A percentile compares a stretch with the other conserved stretches of the same genome.
Evolutionary conservation across 2,329 filamentous ascomycete species (phyloP).

Genomic region (Mycogone perniciosa): DNA sequence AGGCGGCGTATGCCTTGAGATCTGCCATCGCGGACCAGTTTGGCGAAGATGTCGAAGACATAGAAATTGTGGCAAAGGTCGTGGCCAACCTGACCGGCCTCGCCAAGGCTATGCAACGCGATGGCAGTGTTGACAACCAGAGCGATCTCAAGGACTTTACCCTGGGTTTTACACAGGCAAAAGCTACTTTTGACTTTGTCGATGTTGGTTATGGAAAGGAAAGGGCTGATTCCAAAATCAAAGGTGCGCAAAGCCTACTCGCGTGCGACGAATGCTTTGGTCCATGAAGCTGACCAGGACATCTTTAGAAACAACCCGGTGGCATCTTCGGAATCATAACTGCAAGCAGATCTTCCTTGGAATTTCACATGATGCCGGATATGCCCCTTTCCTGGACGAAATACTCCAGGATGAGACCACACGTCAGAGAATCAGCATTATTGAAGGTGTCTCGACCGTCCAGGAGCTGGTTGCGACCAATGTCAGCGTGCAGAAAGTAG

Average conservation of each 20-base stretch:
- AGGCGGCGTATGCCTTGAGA: constrained; percentile 44
- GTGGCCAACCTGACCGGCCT: constrained; percentile 50
- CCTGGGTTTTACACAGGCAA: constrained; percentile 53
- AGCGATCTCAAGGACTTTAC: constrained; percentile 50
- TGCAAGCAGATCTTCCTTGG: constrained; percentile 57
- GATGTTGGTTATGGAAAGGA: constrained; percentile 56
- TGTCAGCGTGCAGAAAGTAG: constrained; percentile 41
- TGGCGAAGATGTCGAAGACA: constrained; percentile 36
- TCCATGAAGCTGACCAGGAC: not conserved
- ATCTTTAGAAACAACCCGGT: constrained; percentile 41
- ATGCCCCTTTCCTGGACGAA: constrained; percentile 53
- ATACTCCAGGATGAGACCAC: constrained; percentile 40
- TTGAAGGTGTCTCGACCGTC: constrained; percentile 49
- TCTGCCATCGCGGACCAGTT: constrained; percentile 42
- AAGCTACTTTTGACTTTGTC: constrained; percentile 56
- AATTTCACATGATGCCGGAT: constrained; percentile 55
- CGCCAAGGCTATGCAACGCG: constrained; percentile 41
- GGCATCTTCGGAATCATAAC: constrained; percentile 54
- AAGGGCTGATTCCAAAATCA: constrained; percentile 53
- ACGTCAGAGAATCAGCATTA: constrained; percentile 42
- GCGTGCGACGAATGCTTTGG: too few species aligned
- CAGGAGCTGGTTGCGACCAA: constrained; percentile 43
- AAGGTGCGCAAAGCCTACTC: constrained; percentile 35
- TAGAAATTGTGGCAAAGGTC: constrained; percentile 51
- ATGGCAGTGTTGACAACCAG: constrained; percentile 39